Conservation (phyloP, 2,329 filamentous ascomycete species). For the Ilyonectria mors-panacis region DNA sequence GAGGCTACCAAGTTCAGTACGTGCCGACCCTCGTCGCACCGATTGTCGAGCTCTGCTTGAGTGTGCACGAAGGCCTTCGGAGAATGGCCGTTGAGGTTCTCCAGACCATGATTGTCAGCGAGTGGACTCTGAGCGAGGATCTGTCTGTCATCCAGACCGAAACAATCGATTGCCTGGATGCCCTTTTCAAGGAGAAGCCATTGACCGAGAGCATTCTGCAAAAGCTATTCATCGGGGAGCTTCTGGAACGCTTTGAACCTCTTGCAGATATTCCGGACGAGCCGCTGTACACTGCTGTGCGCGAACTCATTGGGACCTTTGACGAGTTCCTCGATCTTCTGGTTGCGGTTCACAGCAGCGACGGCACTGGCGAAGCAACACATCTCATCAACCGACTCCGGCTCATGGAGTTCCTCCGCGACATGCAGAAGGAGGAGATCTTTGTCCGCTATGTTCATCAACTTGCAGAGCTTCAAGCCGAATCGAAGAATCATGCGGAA, state of each 20-base stretch:
- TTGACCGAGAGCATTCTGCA: conserved; percentile 91
- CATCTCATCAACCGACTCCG: conserved; percentile 90
- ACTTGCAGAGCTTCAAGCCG: conserved; percentile 82
- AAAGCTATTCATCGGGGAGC: conserved; percentile 91
- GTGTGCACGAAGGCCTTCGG: conserved; percentile 92
- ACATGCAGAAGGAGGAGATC: conserved; percentile 97
- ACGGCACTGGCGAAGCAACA: conserved; percentile 80
- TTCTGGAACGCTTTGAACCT: conserved; percentile 84
- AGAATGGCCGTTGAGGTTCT: conserved; percentile 93
- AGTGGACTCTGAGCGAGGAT: conserved; percentile 97
- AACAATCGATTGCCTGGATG: conserved; percentile 94
- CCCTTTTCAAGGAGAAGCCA: conserved; percentile 89
- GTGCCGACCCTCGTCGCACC: conserved; percentile 92
- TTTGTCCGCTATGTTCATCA: conserved; percentile 97
- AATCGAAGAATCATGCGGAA: conserved; percentile 85
- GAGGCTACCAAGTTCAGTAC: conserved; percentile 98
- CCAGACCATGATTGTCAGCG: conserved; percentile 98
- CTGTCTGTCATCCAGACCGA: conserved; percentile 93
- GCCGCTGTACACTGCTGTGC: conserved; percentile 81
- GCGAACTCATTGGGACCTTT: conserved; percentile 85
- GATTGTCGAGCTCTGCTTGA: conserved; percentile 94
- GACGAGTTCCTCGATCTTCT: conserved; percentile 93
- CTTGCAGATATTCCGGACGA: conserved; percentile 78
- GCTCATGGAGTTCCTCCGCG: conserved; percentile 95
- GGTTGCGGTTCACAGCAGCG: conserved; percentile 88